A percentile compares a stretch with the other conserved stretches of the same genome.
phyloP scores from a whole-genome alignment of 371 early-diverging fungal species.

The Mortierella sp. region DNA sequence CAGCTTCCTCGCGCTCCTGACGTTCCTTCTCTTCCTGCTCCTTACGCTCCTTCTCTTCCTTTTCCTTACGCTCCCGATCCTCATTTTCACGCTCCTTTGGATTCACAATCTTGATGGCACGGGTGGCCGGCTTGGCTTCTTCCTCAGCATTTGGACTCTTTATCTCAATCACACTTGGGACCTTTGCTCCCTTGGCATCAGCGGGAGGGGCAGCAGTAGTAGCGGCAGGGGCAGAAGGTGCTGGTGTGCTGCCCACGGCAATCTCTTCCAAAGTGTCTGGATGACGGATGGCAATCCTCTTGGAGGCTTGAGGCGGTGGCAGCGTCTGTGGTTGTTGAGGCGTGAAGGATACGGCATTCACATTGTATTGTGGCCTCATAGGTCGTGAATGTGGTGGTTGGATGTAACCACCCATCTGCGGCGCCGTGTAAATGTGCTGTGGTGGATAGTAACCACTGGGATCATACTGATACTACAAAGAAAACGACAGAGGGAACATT shows the following conservation, averaged over 20 bases:
- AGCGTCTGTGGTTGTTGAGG: no score
- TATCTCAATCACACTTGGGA: slow-evolving; percentile 36
- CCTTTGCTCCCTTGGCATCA: slow-evolving; percentile 51
- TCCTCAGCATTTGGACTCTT: slow-evolving; percentile 45
- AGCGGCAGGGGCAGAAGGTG: slow-evolving; percentile 38
- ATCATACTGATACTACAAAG: no score
- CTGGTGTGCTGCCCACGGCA: slow-evolving; percentile 23
- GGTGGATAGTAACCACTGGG: no score
- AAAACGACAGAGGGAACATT: not conserved
- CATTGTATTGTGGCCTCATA: slow-evolving; percentile 40
- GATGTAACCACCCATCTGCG: no score
- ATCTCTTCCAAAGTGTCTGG: slow-evolving; percentile 79
- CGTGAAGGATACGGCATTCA: slow-evolving; percentile 54
- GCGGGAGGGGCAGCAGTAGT: slow-evolving; percentile 37
- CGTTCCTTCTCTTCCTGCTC: slow-evolving; percentile 61
- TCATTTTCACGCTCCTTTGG: slow-evolving; percentile 57
- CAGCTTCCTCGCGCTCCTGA: slow-evolving; percentile 54
- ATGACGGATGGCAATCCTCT: slow-evolving; percentile 78
- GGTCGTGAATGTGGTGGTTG: slow-evolving; percentile 34
- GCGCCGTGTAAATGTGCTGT: no score
- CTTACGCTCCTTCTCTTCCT: slow-evolving; percentile 62
- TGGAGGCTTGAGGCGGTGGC: slow-evolving; percentile 52
- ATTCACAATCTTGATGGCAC: slow-evolving; percentile 72
- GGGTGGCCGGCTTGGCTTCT: slow-evolving; percentile 55
- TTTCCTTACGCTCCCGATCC: slow-evolving; percentile 52